phyloP scores from a whole-genome alignment of 2,329 filamentous ascomycete genomes.

The Passalora sequoiae region DNA sequence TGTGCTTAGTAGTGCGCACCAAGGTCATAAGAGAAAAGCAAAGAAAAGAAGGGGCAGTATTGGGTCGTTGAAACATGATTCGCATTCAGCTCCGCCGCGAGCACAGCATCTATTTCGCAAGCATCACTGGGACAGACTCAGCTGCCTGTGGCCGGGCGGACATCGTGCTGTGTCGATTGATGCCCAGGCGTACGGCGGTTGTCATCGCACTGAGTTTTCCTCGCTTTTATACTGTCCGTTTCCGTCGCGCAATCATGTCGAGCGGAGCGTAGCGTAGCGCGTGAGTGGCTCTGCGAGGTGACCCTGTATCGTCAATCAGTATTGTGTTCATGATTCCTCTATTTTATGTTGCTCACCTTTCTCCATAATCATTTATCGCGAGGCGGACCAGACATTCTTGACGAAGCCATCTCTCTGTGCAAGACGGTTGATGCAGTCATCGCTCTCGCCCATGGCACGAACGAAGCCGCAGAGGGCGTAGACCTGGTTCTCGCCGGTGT shows the following conservation, averaged over 20 bases:
- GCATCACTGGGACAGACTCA: constrained; percentile 1
- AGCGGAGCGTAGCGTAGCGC: not conserved
- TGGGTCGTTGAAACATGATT: constrained; percentile 1
- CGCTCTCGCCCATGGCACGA: constrained; percentile 93
- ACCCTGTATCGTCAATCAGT: no score
- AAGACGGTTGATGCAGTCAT: constrained; percentile 93
- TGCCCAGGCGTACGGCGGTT: no score
- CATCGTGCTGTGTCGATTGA: constrained; percentile 1
- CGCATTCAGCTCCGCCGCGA: constrained; percentile 3
- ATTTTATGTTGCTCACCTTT: constrained; percentile 12
- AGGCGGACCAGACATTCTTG: constrained; percentile 91
- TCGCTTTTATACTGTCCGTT: constrained; percentile 2
- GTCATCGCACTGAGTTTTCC: no score
- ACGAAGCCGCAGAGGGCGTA: constrained; percentile 98
- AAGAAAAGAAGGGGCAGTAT: not conserved
- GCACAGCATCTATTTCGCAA: not conserved
- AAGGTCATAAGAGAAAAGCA: not conserved
- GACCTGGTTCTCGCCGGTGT: constrained; percentile 93
- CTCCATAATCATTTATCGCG: constrained; percentile 42
- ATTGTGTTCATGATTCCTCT: no score
- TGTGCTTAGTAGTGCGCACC: not conserved
- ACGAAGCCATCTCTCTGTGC: constrained; percentile 93
- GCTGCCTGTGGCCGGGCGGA: not conserved
- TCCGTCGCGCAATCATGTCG: not conserved
- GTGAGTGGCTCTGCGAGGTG: no score